These are phyloP conservation scores for Fusarium sp. DNA, from an alignment of 2,329 filamentous ascomycete species.

Conservation along the genomic window DNA sequence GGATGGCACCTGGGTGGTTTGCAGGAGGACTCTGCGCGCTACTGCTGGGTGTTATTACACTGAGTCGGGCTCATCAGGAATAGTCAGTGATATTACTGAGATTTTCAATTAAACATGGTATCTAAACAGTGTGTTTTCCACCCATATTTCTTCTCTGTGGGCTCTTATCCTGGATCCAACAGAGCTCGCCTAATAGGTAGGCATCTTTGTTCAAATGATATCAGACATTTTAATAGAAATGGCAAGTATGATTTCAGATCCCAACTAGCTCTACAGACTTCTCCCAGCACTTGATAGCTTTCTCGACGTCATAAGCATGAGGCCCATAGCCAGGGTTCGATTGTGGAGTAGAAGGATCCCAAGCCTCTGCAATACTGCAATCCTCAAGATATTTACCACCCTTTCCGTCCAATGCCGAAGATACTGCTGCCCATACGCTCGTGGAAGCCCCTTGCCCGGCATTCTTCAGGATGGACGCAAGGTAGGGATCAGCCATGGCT, in stretches of 20 bases:
- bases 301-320: background rate
- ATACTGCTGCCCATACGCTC: background rate
- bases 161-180: background rate
- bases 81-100: background rate
- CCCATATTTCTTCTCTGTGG: background rate
- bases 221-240: too few species aligned
- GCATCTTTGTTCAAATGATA: too few species aligned
- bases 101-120: background rate
- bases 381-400: background rate
- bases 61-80: background rate
- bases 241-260: background rate
- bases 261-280: background rate
- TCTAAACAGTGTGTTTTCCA: background rate
- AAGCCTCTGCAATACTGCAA: background rate
- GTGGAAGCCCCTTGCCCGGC: background rate
- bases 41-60: background rate
- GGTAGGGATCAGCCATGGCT: background rate
- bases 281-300: background rate
- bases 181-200: too few species aligned
- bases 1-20: background rate
- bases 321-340: background rate
- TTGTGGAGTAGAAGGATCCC: background rate
- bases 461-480: background rate
- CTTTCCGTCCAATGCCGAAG: background rate
- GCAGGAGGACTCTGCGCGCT: background rate